Conservation (phyloP, 148 eudicot genomes). For the Nepenthes mirabilis region DNA sequence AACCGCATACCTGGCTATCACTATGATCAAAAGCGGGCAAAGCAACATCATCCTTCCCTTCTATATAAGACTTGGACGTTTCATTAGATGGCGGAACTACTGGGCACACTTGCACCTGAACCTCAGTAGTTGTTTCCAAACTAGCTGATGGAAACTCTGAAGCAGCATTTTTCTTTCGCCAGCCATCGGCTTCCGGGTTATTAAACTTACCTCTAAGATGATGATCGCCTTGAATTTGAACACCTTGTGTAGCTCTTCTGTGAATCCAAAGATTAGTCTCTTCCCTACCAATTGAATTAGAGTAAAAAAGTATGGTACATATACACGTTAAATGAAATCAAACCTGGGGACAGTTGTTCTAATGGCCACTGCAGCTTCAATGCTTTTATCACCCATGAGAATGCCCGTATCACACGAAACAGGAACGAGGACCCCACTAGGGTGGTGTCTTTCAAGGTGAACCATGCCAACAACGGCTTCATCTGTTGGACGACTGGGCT, state of each 20-base stretch:
- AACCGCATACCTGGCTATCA: conserved; percentile 35
- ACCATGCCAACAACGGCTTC: conserved; percentile 18
- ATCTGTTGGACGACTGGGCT: conserved; percentile 10
- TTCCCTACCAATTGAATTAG: not conserved
- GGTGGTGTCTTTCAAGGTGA: conserved; percentile 21
- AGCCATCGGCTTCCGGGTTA: conserved; percentile 44
- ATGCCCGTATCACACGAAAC: conserved; percentile 18
- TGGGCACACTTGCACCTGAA: conserved; percentile 15
- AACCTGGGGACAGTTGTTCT: conserved; percentile 40
- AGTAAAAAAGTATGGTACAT: not conserved
- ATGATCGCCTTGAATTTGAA: conserved; percentile 32
- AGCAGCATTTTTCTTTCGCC: conserved; percentile 33
- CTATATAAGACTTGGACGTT: conserved; percentile 13
- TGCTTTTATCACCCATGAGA: conserved; percentile 21
- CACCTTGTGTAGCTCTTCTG: conserved; percentile 50
- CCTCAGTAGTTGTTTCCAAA: conserved; percentile 19
- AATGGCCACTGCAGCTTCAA: conserved; percentile 19
- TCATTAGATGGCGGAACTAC: conserved; percentile 22
- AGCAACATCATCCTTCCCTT: conserved; percentile 25
- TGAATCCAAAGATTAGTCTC: conserved; percentile 15
- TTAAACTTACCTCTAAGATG: conserved; percentile 37
- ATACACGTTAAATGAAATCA: conserved; percentile 10
- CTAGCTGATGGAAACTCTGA: conserved; percentile 22
- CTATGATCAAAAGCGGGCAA: conserved; percentile 28
- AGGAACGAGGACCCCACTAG: conserved; percentile 29